Base-by-base conservation (phyloP, 371 early-diverging fungal genomes). In the Mortierella sp. region DNA sequence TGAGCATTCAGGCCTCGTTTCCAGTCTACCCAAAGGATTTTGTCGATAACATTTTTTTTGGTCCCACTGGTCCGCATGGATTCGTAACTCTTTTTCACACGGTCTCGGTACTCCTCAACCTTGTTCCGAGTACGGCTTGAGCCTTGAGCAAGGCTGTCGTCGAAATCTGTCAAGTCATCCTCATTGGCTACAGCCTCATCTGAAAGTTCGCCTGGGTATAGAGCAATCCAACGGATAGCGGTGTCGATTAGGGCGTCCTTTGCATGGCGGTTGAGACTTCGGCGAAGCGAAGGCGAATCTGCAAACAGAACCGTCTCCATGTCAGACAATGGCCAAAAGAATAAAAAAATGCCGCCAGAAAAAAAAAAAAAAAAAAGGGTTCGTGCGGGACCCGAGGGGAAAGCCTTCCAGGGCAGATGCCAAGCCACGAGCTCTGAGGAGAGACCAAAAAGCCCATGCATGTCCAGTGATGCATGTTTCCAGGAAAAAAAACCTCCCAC, bases 1-100 rank as follows among this genome's bases (percentile, higher is more conserved):
- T 75, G 58, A 21, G 80, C 68, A 25, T 50, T 70, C 12, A 87
- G 70, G 18, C 87, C 87, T 7, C 66, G 63, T 37, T 65, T 59
- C 83, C 82, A 83, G 60, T 83, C 83, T 0, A 68, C 60, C 19
- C 60, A 30, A 52, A 80, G 60, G 16, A 83, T 75, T 58, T 75
- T 61, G 44, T 83, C 80, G 45, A 73, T 64, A 1, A 83, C 64
- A 6, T 62, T 56, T 46, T 80, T 80, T 52, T 71, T 81, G 61
- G 28, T 70, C 4, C 62, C 66, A 21, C 58, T 68, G 12, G 66
- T 64, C 16, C 70, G 59, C 64, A 83, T 67, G 3, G 44, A 55
- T 48, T 70, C 64, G 26, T 83, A 83, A 15, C 55, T 57, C 30
- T 72, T 58, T n/a, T 26, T 21, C 15, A 66, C 64, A 28, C 66